Evolutionary conservation across 2,329 filamentous ascomycete species (phyloP).

Genomic region (Fusarium brachygibbosum): DNA sequence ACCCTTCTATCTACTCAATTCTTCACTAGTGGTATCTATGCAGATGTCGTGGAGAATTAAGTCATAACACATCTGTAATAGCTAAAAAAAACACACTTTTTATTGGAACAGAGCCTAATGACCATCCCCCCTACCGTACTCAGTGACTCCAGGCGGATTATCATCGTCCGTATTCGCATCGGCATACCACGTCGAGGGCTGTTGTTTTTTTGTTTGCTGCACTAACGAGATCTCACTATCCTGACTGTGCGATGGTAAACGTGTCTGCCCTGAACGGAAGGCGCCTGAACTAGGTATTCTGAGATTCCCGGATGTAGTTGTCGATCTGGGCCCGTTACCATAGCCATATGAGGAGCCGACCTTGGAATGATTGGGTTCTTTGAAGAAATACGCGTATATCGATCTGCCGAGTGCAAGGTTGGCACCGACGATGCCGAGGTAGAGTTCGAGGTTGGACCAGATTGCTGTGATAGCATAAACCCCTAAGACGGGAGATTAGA

Average conservation of each 20-base stretch:
- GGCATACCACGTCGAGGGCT: slow-evolving; percentile 18
- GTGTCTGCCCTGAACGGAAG: slow-evolving; percentile 18
- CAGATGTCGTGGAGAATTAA: background rate
- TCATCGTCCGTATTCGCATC: slow-evolving; percentile 12
- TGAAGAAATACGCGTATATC: slow-evolving; percentile 38
- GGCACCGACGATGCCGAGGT: slow-evolving; percentile 56
- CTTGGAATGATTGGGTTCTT: background rate
- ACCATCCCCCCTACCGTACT: background rate
- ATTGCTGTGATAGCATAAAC: slow-evolving; percentile 54
- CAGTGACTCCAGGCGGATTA: background rate
- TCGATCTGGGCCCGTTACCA: slow-evolving; percentile 14
- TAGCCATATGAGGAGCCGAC: slow-evolving; percentile 20
- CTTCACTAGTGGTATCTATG: background rate
- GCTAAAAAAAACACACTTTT: background rate
- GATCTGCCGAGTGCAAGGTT: slow-evolving; percentile 47
- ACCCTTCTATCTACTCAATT: background rate
- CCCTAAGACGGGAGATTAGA: slow-evolving; percentile 29
- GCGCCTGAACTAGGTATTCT: slow-evolving; percentile 21
- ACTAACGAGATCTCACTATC: slow-evolving; percentile 44
- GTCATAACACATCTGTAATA: background rate
- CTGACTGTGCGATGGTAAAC: slow-evolving; percentile 17
- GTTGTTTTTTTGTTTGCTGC: slow-evolving; percentile 15
- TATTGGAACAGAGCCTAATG: background rate
- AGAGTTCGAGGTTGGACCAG: slow-evolving; percentile 57
- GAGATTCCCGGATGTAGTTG: slow-evolving; percentile 18